Evolutionary conservation across 129 eudicot species (phyloP).

Genomic region (Heracleum sosnowskyi): DNA sequence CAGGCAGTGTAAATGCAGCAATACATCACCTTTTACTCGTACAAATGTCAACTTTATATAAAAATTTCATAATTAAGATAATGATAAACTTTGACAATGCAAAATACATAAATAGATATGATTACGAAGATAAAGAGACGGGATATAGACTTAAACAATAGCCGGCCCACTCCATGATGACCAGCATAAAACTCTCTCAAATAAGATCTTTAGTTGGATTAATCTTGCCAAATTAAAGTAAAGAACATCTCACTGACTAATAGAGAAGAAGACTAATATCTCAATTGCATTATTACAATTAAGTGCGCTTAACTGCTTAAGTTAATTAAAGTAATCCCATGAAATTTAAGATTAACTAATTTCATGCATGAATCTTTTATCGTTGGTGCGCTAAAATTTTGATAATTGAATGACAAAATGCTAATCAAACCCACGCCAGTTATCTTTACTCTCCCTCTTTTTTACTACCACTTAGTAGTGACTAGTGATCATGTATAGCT

Average conservation of each 20-base stretch:
- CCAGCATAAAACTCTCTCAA: too few relatives aligned
- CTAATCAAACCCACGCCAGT: slow-evolving; percentile 12
- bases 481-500: neutral
- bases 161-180: slow-evolving; percentile 7
- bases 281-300: neutral
- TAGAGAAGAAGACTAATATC: neutral
- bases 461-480: neutral
- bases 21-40: neutral
- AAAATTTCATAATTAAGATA: neutral
- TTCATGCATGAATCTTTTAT: neutral
- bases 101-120: neutral
- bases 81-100: neutral
- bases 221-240: too few relatives aligned
- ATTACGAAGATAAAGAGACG: neutral
- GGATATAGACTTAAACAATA: neutral
- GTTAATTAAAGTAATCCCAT: slow-evolving; percentile 14
- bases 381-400: neutral
- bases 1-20: neutral
- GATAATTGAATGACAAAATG: neutral
- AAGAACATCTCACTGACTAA: neutral
- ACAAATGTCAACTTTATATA: neutral
- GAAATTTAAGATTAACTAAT: neutral
- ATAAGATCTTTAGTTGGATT: too few relatives aligned
- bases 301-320: slow-evolving; percentile 14
- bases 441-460: slow-evolving; percentile 1